phyloP scores from a whole-genome alignment of 164 flowering plant genomes.

The Akebia trifoliata region DNA sequence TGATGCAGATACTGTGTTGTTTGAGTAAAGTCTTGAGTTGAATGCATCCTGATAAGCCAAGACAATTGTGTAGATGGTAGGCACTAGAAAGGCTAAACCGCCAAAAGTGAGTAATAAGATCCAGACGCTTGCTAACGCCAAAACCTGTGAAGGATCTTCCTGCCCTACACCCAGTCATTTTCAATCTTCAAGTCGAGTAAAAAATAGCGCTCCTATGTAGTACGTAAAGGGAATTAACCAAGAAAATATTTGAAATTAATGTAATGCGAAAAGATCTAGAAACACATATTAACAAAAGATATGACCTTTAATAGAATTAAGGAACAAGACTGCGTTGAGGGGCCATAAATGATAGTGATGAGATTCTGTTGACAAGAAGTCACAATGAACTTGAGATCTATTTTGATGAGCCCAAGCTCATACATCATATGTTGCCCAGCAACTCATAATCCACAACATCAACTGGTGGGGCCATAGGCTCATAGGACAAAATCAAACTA shows the following conservation, averaged over 20 bases:
- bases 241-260: not conserved
- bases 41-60: conserved; percentile 56
- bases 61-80: conserved; percentile 44
- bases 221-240: not conserved
- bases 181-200: conserved; percentile 24
- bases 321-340: too few relatives aligned
- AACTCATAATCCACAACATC: too few relatives aligned
- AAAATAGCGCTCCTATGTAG: not conserved
- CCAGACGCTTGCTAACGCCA: conserved; percentile 84
- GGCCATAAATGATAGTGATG: too few relatives aligned
- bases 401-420: too few relatives aligned
- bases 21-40: conserved; percentile 31
- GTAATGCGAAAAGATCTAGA: too few relatives aligned
- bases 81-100: conserved; percentile 57
- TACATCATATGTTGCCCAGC: too few relatives aligned
- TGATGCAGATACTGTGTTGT: conserved; percentile 29
- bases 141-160: conserved; percentile 90
- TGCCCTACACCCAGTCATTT: conserved; percentile 74
- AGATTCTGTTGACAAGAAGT: too few relatives aligned
- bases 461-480: too few relatives aligned
- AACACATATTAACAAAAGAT: too few relatives aligned
- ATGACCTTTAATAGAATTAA: too few relatives aligned
- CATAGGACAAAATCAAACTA: too few relatives aligned
- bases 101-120: conserved; percentile 65
- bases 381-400: too few relatives aligned